Conservation (phyloP, 441 rosid species). For the Bruguiera hainesii region DNA sequence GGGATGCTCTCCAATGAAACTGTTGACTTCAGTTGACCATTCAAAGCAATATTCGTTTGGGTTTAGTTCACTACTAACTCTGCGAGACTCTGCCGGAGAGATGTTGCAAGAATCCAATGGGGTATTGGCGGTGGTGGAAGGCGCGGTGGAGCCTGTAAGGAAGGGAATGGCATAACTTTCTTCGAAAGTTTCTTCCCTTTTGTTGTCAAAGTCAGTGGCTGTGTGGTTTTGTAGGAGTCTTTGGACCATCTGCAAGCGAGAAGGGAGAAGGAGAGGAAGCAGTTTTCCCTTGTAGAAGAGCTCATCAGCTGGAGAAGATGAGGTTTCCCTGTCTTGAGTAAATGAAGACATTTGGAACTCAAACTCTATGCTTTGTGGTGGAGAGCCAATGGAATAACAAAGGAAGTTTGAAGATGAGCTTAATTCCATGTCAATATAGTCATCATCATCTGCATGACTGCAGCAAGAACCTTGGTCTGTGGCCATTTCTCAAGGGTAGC, state of each 20-base stretch:
- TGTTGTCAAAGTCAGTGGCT: constrained; percentile 16
- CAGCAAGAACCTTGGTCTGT: constrained; percentile 19
- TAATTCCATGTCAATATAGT: constrained; percentile 76
- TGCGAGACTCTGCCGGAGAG: constrained; percentile 51
- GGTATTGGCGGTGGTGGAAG: constrained; percentile 29
- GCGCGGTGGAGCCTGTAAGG: constrained; percentile 16
- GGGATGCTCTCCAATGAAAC: constrained; percentile 31
- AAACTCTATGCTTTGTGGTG: constrained; percentile 61
- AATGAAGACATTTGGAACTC: constrained; percentile 76
- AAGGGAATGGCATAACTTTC: constrained; percentile 25
- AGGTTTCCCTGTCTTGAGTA: constrained; percentile 30
- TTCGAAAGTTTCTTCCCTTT: constrained; percentile 16
- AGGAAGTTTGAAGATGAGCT: constrained; percentile 44
- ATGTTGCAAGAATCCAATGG: constrained; percentile 36
- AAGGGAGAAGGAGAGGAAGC: constrained; percentile 92
- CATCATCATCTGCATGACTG: constrained; percentile 51
- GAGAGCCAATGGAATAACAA: constrained; percentile 41
- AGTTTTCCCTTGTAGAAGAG: constrained; percentile 92
- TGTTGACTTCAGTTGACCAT: constrained; percentile 50
- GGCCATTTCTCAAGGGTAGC: constrained; percentile 24
- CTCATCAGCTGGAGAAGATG: constrained; percentile 81
- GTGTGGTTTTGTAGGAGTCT: constrained; percentile 48
- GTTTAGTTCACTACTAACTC: constrained; percentile 52
- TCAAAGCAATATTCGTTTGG: constrained; percentile 55
- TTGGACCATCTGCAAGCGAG: constrained; percentile 71